Evolutionary conservation across 176 grass and related monocot species (phyloP), one percentile per base, ranked within the genome.

Genomic region (Phyllostachys edulis): DNA sequence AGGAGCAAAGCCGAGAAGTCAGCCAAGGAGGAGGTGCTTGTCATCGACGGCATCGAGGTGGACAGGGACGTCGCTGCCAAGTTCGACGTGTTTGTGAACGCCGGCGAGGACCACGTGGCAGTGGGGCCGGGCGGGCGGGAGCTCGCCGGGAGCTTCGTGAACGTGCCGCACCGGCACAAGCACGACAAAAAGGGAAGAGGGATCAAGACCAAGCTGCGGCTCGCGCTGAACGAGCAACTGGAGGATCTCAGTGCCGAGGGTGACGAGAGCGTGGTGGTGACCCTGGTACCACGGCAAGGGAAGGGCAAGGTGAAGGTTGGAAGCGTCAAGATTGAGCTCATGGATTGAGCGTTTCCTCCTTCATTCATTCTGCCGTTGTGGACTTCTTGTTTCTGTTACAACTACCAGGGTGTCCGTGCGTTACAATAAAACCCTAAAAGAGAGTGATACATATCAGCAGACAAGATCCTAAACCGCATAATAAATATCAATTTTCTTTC

Each of bases 71-170:
- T 93, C 40, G 69, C 54, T 12, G 80, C 56, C 81, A 93, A 93
- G 91, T 93, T 93, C 82, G 91, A 93, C 20, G 91, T 93, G 61
- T 90, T 85, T 37, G 38, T 90, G 40, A 93, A 93, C 70, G 54
- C 91, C 36, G 47, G 78, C 11, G 91, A 88, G 5, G 63, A 82
- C 80, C 80, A 87, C 44, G 64, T 32, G 16, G 88, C 54, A 5
- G 80, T 82, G 39, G 42, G 75, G 41, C 52, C 75, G n/a, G 40
- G 65, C 71, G 24, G 45, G 15, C 17, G 87, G 65, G 87, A 92
- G 81, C 89, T 89, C 29, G 90, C 87, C 3, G 90, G 90, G 47
- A 89, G 87, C 68, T 92, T 89, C 83, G 79, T 89, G 16, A 83
- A 86, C n/a, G 67, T 87, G 86, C 79, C 87, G 12, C 90, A 89